Conservation (phyloP, 768 basidiomycete genomes). For the Lactarius pseudohatsudake region DNA sequence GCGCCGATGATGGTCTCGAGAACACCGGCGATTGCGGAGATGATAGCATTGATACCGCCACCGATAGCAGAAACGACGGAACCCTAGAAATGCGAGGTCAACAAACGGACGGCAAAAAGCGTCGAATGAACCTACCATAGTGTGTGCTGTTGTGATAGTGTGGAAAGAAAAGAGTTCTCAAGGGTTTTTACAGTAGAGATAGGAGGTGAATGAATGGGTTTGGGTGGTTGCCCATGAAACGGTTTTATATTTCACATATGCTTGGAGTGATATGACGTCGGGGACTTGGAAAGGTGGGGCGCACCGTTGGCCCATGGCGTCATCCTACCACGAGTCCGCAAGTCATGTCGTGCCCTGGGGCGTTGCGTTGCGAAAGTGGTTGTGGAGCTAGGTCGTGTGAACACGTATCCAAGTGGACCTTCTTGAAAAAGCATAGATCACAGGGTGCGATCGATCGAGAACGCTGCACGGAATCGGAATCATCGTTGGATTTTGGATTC, state of each 20-base stretch:
- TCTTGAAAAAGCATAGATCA: too few relatives aligned
- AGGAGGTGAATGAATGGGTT: neutral
- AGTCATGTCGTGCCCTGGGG: too few relatives aligned
- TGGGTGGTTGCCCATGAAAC: too few relatives aligned
- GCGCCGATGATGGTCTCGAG: slow-evolving; percentile 59
- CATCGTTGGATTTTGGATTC: neutral
- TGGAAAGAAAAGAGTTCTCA: too few relatives aligned
- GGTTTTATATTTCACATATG: neutral
- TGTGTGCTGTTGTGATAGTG: too few relatives aligned
- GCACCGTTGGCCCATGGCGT: neutral
- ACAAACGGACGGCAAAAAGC: neutral
- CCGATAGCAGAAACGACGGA: slow-evolving; percentile 67
- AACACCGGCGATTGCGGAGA: slow-evolving; percentile 59
- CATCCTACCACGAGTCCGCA: neutral
- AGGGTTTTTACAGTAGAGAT: neutral
- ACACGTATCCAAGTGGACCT: too few relatives aligned
- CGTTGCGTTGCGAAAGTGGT: neutral
- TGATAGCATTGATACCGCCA: slow-evolving; percentile 54
- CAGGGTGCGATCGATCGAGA: too few relatives aligned
- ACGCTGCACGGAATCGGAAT: neutral
- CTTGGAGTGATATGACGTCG: neutral
- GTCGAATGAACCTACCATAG: neutral
- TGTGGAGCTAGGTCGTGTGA: neutral
- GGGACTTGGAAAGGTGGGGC: too few relatives aligned
- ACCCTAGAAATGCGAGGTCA: slow-evolving; percentile 41